Conservation (phyloP, 495 filamentous ascomycete species). For the Polyplosphaeria fusca region DNA sequence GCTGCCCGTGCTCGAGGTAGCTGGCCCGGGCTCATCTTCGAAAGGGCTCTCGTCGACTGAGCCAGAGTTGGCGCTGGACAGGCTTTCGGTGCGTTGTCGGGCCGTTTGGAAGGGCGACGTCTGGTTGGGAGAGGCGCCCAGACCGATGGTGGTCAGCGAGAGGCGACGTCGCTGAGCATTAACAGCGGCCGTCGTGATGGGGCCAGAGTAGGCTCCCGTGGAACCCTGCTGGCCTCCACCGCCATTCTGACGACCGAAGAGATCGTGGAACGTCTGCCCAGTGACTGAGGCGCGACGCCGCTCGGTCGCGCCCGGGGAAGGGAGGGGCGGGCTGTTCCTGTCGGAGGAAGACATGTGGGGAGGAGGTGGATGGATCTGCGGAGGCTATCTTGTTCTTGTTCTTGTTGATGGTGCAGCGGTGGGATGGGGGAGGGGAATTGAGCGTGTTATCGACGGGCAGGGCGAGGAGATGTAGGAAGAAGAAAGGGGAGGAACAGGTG, state of each 20-base stretch:
- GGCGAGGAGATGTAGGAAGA: neutral
- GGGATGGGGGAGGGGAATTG: neutral
- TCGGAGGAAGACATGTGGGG: conserved; percentile 33
- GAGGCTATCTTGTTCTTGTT: neutral
- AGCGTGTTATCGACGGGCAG: neutral
- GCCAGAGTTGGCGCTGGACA: conserved; percentile 65
- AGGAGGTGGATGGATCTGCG: conserved; percentile 2
- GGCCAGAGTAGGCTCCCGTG: conserved; percentile 32
- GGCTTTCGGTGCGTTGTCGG: conserved; percentile 65
- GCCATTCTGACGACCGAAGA: conserved; percentile 35
- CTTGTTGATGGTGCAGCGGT: conserved; percentile 1
- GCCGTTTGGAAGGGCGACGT: conserved; percentile 56
- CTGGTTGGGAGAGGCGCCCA: conserved; percentile 71
- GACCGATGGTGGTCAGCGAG: conserved; percentile 80
- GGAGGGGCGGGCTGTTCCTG: conserved; percentile 29
- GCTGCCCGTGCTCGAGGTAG: conserved; percentile 21
- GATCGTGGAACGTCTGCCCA: conserved; percentile 41
- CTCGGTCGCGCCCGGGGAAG: conserved; percentile 26
- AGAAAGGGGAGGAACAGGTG: neutral
- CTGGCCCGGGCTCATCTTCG: conserved; percentile 67
- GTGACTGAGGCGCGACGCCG: conserved; percentile 39
- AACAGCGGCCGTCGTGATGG: conserved; percentile 63
- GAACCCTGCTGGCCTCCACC: conserved; percentile 4
- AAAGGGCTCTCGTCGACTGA: conserved; percentile 82
- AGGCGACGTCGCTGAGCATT: conserved; percentile 73